Percentiles rank a stretch among this genome's conserved stretches.
Evolutionary conservation across 2,329 filamentous ascomycete genomes (phyloP).

Genomic region (Cryphonectria radicalis): DNA sequence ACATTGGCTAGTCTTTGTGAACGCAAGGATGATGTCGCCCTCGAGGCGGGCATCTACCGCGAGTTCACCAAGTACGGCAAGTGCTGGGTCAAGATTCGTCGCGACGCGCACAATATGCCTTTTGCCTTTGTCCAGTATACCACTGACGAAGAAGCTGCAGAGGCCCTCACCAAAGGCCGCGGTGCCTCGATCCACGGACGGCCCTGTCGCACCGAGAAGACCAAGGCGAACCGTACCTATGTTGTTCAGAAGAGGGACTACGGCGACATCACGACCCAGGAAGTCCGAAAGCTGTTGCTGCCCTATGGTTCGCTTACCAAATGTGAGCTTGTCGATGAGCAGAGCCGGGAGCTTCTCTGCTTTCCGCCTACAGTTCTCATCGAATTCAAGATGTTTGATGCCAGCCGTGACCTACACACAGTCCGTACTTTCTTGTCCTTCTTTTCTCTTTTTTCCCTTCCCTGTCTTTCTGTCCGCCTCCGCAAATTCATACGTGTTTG

Average conservation of each 20-base stretch:
- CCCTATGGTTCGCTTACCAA: slow-evolving; percentile 50
- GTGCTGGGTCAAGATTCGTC: slow-evolving; percentile 66
- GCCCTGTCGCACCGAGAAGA: slow-evolving; percentile 62
- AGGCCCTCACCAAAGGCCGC: slow-evolving; percentile 52
- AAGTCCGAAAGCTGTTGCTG: slow-evolving; percentile 49
- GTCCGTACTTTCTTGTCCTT: slow-evolving; percentile 42
- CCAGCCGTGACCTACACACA: slow-evolving; percentile 51
- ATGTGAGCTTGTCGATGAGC: slow-evolving; percentile 41
- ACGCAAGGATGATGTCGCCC: slow-evolving; percentile 51
- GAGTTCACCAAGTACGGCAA: slow-evolving; percentile 59
- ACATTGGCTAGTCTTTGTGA: slow-evolving; percentile 56
- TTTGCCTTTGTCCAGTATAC: slow-evolving; percentile 68
- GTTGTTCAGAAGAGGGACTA: slow-evolving; percentile 49
- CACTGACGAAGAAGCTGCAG: slow-evolving; percentile 49
- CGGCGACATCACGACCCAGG: slow-evolving; percentile 43
- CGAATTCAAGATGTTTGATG: slow-evolving; percentile 56
- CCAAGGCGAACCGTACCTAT: slow-evolving; percentile 65
- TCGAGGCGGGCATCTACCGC: slow-evolving; percentile 57
- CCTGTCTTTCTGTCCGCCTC: not conserved
- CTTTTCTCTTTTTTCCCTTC: no score
- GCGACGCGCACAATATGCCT: slow-evolving; percentile 61
- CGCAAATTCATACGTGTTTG: not conserved
- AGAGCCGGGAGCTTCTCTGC: slow-evolving; percentile 40
- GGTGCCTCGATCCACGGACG: slow-evolving; percentile 58
- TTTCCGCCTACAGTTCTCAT: slow-evolving; percentile 49